A percentile compares a stretch with the other conserved stretches of the same genome.
phyloP scores from a whole-genome alignment of 2,329 filamentous ascomycete genomes.

The Dendryphion nanum region DNA sequence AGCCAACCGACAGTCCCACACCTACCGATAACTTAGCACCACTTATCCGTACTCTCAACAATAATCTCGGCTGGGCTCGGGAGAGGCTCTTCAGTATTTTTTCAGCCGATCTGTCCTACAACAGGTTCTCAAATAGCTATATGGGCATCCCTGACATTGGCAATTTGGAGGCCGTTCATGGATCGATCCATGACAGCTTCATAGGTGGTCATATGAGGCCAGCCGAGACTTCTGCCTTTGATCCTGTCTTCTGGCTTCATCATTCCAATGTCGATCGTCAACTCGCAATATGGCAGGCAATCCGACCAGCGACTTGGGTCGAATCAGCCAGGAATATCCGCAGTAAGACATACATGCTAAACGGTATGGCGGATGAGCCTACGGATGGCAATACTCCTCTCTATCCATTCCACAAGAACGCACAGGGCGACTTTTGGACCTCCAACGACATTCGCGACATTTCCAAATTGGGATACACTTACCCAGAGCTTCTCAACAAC shows the following conservation, averaged over 20 bases:
- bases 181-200: constrained; percentile 7
- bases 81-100: not conserved
- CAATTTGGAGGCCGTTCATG: constrained; percentile 10
- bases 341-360: not conserved
- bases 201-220: constrained; percentile 37
- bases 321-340: not conserved
- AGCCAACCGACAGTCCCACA: not conserved
- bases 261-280: constrained; percentile 9
- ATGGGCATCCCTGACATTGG: constrained; percentile 4
- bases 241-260: constrained; percentile 16
- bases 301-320: not conserved
- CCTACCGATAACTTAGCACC: not conserved
- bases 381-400: not conserved
- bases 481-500: not conserved
- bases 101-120: constrained; percentile 8
- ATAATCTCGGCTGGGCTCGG: not conserved
- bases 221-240: constrained; percentile 7
- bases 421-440: not conserved
- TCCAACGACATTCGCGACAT: not conserved
- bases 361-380: not conserved
- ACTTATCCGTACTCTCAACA: not conserved
- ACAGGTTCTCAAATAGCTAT: constrained; percentile 3
- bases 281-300: constrained; percentile 1
- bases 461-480: not conserved
- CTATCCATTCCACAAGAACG: not conserved